Evolutionary conservation across 1,284 basidiomycete species (phyloP).

Genomic region (Bondarzewia mesenterica): DNA sequence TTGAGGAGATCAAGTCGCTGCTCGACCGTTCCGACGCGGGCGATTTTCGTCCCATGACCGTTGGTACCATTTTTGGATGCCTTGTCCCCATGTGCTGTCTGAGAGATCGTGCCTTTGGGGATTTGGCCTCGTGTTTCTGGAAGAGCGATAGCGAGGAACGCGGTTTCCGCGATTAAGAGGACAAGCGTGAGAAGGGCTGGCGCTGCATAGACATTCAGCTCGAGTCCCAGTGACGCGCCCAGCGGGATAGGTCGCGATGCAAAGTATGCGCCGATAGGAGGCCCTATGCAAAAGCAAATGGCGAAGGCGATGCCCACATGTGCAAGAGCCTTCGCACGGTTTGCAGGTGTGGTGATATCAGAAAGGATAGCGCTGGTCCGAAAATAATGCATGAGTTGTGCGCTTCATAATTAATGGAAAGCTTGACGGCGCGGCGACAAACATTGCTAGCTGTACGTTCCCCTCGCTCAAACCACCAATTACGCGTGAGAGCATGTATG

Average conservation of each 20-base stretch:
- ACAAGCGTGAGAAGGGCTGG: conserved; percentile 75
- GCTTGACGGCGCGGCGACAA: conserved; percentile 23
- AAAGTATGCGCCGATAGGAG: conserved; percentile 79
- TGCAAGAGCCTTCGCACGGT: conserved; percentile 78
- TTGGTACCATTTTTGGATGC: conserved; percentile 15
- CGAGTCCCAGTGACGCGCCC: conserved; percentile 47
- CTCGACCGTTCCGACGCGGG: conserved; percentile 30
- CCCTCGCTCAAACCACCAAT: conserved; percentile 88
- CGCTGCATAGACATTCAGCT: conserved; percentile 78
- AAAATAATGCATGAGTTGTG: conserved; percentile 1
- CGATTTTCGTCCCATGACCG: background rate
- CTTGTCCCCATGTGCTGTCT: conserved; percentile 16
- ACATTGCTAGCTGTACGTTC: conserved; percentile 79
- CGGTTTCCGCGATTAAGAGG: conserved; percentile 61
- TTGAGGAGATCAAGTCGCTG: conserved; percentile 45
- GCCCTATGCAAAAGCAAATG: conserved; percentile 83
- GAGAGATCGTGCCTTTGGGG: conserved; percentile 18
- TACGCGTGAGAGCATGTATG: conserved; percentile 82
- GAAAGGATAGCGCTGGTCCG: conserved; percentile 75
- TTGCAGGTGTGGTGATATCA: conserved; percentile 73
- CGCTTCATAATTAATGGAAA: conserved; percentile 1
- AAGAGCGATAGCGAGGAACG: conserved; percentile 65
- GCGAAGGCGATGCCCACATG: conserved; percentile 91
- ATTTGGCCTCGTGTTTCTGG: conserved; percentile 66
- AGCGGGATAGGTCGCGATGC: conserved; percentile 60